Conservation (phyloP, 2,329 filamentous ascomycete species). For the Capronia americana region DNA sequence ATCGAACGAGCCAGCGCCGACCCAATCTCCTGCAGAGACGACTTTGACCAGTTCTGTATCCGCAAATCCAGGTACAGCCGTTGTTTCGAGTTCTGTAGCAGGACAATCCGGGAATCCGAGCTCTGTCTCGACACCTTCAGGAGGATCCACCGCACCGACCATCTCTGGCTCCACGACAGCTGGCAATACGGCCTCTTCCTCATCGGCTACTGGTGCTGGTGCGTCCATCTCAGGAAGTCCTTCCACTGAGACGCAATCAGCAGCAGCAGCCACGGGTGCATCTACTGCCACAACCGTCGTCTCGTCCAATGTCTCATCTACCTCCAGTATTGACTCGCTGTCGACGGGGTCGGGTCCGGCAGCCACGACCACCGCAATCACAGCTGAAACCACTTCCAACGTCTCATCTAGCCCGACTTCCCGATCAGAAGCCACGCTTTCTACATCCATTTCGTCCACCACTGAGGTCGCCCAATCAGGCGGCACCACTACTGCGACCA, state of each 20-base stretch:
- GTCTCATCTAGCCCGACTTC: background rate
- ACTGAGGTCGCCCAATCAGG: background rate
- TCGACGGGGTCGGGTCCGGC: background rate
- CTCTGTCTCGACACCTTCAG: background rate
- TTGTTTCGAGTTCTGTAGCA: slow-evolving; percentile 9
- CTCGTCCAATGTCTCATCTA: background rate
- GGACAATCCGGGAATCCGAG: slow-evolving; percentile 2
- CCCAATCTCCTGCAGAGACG: slow-evolving; percentile 1
- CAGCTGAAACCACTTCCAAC: background rate
- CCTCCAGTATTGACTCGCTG: background rate
- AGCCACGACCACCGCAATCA: no score
- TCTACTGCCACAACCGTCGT: background rate
- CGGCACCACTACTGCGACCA: background rate
- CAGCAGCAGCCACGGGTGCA: background rate
- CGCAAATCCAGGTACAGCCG: slow-evolving; percentile 1
- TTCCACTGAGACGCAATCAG: background rate
- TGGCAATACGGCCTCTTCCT: background rate
- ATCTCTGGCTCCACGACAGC: background rate
- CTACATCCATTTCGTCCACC: background rate
- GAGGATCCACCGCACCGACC: background rate
- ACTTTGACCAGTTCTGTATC: slow-evolving; percentile 3
- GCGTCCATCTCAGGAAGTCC: background rate
- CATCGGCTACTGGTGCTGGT: background rate
- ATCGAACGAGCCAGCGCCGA: slow-evolving; percentile 3
- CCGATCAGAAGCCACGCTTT: slow-evolving; percentile 3